Evolutionary conservation across 139 green algal species (phyloP).

Genomic region (Auxenochlorella pyrenoidosa): DNA sequence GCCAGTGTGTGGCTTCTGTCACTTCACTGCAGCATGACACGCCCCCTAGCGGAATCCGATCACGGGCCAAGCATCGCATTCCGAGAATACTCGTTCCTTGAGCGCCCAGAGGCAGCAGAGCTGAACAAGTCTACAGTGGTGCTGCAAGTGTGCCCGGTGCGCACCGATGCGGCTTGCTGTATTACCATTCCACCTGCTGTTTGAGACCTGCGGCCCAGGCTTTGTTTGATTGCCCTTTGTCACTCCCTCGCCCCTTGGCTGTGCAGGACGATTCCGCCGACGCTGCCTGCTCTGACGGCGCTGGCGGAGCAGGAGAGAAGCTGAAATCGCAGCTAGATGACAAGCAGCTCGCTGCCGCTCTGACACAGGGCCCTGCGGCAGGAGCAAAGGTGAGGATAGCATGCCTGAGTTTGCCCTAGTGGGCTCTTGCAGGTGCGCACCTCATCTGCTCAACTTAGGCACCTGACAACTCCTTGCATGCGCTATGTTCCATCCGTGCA

Average conservation of each 20-base stretch:
- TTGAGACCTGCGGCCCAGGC: not conserved
- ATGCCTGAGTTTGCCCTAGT: not conserved
- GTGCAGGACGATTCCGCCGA: not conserved
- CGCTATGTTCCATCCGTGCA: not conserved
- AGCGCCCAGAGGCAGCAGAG: not conserved
- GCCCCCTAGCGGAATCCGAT: not conserved
- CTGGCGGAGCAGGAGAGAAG: not conserved
- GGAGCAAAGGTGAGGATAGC: not conserved
- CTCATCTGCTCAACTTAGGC: not conserved
- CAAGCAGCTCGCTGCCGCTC: not conserved
- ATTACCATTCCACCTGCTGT: not conserved
- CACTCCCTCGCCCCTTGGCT: not conserved
- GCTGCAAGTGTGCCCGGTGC: slow-evolving; percentile 20
- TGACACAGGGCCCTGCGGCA: not conserved
- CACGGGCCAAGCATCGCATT: not conserved
- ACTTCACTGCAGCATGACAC: not conserved
- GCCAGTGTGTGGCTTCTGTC: no score
- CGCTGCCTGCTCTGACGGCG: not conserved
- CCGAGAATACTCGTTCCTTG: slow-evolving; percentile 23
- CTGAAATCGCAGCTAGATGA: slow-evolving; percentile 4
- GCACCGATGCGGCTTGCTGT: not conserved
- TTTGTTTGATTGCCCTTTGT: not conserved
- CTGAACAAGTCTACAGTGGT: not conserved
- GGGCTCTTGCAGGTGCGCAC: not conserved
- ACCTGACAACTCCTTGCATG: not conserved